phyloP scores from a whole-genome alignment of 306 rosid genomes.

The Inga laurina region DNA sequence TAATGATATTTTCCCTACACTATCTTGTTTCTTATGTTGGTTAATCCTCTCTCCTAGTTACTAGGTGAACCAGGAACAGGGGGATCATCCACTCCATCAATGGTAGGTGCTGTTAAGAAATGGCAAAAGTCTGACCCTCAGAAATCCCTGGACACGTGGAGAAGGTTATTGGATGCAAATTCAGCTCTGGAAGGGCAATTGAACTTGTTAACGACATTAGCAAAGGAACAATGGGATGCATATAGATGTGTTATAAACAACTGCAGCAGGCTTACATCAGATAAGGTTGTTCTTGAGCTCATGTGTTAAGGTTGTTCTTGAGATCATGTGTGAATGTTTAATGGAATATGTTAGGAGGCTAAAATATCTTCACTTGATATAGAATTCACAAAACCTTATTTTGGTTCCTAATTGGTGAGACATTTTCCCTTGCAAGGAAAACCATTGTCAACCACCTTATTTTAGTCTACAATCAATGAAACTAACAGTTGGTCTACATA shows the following conservation, averaged over 20 bases:
- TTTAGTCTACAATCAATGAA: not conserved
- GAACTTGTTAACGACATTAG: slow-evolving; percentile 60
- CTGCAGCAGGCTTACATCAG: slow-evolving; percentile 71
- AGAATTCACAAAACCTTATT: not conserved
- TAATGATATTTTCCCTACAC: too few species aligned
- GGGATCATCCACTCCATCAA: slow-evolving; percentile 96
- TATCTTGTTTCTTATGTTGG: slow-evolving; percentile 22
- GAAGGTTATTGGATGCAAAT: slow-evolving; percentile 77
- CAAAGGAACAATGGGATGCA: slow-evolving; percentile 83
- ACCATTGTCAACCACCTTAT: not conserved
- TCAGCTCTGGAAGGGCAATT: slow-evolving; percentile 71
- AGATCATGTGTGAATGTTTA: slow-evolving; percentile 25
- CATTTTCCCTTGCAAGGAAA: not conserved
- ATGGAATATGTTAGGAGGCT: slow-evolving; percentile 16
- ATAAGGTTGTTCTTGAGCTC: slow-evolving; percentile 58
- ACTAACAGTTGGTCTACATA: not conserved
- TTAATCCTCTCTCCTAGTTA: slow-evolving; percentile 50
- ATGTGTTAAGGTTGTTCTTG: slow-evolving; percentile 26
- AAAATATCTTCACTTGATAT: not conserved
- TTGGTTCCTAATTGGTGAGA: not conserved
- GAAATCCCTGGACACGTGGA: slow-evolving; percentile 75
- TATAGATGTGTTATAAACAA: slow-evolving; percentile 59
- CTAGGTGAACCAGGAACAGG: slow-evolving; percentile 98
- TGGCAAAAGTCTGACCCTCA: slow-evolving; percentile 93
- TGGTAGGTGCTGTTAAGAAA: slow-evolving; percentile 96